These are phyloP conservation scores for Sporothrix curviconia DNA, from an alignment of 2,329 filamentous ascomycete genomes.

Conservation along the genomic window DNA sequence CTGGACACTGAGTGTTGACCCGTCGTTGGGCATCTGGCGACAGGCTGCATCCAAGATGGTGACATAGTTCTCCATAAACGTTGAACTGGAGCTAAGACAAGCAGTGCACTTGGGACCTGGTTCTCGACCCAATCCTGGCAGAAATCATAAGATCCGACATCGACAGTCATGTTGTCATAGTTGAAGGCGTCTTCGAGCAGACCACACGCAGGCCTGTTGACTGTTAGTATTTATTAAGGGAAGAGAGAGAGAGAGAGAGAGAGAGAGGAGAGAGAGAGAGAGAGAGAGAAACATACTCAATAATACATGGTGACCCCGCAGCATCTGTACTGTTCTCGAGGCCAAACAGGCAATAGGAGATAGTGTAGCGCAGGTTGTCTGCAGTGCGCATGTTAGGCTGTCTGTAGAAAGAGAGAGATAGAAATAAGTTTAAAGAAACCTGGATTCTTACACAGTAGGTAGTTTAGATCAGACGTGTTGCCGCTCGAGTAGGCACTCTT, in stretches of 20 bases:
- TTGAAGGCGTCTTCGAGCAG: slow-evolving; percentile 40
- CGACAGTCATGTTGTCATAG: slow-evolving; percentile 43
- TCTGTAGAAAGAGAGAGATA: no score
- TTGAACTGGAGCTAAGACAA: slow-evolving; percentile 38
- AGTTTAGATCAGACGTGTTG: slow-evolving; percentile 45
- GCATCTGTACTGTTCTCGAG: slow-evolving; percentile 36
- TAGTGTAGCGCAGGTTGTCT: slow-evolving; percentile 54
- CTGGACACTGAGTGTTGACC: slow-evolving; percentile 41
- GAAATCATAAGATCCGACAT: slow-evolving; percentile 44
- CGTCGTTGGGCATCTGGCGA: slow-evolving; percentile 41
- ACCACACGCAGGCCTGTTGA: slow-evolving; percentile 45
- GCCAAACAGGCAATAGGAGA: slow-evolving; percentile 51
- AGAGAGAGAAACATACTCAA: slow-evolving; percentile 38
- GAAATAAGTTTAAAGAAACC: neutral
- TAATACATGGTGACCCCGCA: slow-evolving; percentile 43
- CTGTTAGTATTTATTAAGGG: neutral
- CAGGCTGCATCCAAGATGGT: slow-evolving; percentile 51
- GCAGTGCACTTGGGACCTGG: slow-evolving; percentile 38
- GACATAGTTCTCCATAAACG: slow-evolving; percentile 48
- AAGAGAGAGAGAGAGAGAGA: neutral
- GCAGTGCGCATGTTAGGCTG: neutral
- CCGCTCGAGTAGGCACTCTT: slow-evolving; percentile 37
- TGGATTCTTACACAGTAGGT: slow-evolving; percentile 45
- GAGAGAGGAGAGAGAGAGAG: no score
- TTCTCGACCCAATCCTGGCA: slow-evolving; percentile 42